phyloP scores from a whole-genome alignment of 108 stramenopile genomes.

The Aurantiochytrium sp. region DNA sequence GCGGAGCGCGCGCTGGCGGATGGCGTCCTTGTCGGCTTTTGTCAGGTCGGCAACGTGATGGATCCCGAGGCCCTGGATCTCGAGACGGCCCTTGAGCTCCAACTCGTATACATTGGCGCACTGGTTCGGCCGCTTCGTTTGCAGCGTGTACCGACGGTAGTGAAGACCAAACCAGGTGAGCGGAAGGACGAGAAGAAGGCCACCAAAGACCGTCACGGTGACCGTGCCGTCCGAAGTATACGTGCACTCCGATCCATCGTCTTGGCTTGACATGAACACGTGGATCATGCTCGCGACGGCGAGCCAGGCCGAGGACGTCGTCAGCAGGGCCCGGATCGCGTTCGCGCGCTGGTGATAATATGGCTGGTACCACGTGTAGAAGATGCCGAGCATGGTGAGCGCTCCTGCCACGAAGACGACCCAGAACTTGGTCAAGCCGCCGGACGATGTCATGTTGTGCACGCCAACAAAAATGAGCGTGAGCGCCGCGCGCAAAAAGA shows the following conservation, averaged over 20 bases:
- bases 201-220: neutral
- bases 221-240: neutral
- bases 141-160: neutral
- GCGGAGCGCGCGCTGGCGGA: neutral
- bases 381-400: neutral
- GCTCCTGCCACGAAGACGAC: neutral
- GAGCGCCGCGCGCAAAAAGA: neutral
- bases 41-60: neutral
- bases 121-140: neutral
- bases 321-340: neutral
- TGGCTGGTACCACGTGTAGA: neutral
- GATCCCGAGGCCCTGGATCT: neutral
- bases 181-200: neutral
- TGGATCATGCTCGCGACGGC: neutral
- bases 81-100: neutral
- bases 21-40: neutral
- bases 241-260: neutral
- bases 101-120: neutral
- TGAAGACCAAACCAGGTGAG: neutral
- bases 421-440: neutral
- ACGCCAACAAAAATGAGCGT: neutral
- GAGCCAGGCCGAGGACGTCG: neutral
- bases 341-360: neutral
- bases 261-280: neutral
- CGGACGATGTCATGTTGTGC: neutral